Conservation (phyloP, 2,329 filamentous ascomycete species). For the Ceratocystis diversiconidia region DNA sequence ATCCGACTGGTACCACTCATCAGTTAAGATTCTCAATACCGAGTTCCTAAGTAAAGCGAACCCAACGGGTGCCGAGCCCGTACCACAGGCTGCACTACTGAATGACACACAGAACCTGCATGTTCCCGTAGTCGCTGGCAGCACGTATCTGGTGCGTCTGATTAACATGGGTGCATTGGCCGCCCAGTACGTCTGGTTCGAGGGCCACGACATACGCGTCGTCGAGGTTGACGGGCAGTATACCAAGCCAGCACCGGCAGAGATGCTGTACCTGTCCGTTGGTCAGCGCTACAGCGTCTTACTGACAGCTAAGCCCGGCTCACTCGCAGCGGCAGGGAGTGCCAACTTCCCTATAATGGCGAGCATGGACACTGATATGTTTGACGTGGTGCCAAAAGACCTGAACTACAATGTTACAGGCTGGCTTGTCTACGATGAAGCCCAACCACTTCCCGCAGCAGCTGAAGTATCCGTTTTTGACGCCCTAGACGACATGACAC, state of each 20-base stretch:
- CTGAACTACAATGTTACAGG: constrained; percentile 56
- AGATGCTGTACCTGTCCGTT: constrained; percentile 50
- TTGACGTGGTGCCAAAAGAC: constrained; percentile 50
- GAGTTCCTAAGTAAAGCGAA: constrained; percentile 40
- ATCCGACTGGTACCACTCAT: constrained; percentile 57
- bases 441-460: constrained; percentile 34
- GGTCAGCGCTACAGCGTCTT: constrained; percentile 54
- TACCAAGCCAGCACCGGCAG: constrained; percentile 43
- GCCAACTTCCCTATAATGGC: constrained; percentile 54
- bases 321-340: constrained; percentile 25
- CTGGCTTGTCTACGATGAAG: constrained; percentile 45
- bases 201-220: constrained; percentile 52
- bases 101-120: constrained; percentile 53
- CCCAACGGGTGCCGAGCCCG: constrained; percentile 46
- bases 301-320: constrained; percentile 39
- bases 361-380: constrained; percentile 52
- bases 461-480: constrained; percentile 45
- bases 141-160: constrained; percentile 59
- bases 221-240: constrained; percentile 64
- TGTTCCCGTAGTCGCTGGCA: constrained; percentile 47
- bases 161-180: constrained; percentile 62
- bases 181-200: constrained; percentile 51
- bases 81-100: constrained; percentile 54
- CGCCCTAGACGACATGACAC: constrained; percentile 54
- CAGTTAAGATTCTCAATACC: constrained; percentile 34